These are phyloP conservation scores for Rhododendron simsii DNA, from an alignment of 148 eudicot genomes.

Conservation along the genomic window DNA sequence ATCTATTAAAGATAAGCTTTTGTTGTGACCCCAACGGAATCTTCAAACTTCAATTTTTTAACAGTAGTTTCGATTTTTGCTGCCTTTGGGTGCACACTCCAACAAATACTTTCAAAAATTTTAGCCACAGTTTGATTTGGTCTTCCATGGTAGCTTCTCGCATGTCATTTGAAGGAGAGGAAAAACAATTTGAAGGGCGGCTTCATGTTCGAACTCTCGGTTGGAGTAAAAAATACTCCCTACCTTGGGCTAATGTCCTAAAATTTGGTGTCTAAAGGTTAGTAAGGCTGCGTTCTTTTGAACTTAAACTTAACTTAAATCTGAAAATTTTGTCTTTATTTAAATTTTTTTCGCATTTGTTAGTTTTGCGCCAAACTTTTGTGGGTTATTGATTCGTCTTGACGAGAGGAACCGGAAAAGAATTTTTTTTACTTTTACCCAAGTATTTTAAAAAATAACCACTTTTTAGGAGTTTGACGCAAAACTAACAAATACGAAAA, in stretches of 20 bases:
- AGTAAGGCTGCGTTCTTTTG: no score
- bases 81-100: not conserved
- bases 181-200: not conserved
- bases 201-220: not conserved
- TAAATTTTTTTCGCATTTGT: no score
- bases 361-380: no score
- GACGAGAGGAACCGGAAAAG: no score
- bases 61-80: not conserved
- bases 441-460: no score
- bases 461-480: no score
- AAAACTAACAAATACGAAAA: no score
- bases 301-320: no score
- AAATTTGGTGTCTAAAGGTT: not conserved
- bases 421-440: no score
- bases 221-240: not conserved
- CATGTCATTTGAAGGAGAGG: not conserved
- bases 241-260: not conserved
- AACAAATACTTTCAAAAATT: not conserved
- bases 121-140: not conserved
- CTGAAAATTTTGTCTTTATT: no score
- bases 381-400: no score
- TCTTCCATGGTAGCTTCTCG: not conserved
- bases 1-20: not conserved
- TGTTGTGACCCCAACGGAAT: not conserved
- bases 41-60: not conserved